Base-by-base conservation (phyloP, 192 early-diverging fungal genomes). In the Cladochytrium replicatum region DNA sequence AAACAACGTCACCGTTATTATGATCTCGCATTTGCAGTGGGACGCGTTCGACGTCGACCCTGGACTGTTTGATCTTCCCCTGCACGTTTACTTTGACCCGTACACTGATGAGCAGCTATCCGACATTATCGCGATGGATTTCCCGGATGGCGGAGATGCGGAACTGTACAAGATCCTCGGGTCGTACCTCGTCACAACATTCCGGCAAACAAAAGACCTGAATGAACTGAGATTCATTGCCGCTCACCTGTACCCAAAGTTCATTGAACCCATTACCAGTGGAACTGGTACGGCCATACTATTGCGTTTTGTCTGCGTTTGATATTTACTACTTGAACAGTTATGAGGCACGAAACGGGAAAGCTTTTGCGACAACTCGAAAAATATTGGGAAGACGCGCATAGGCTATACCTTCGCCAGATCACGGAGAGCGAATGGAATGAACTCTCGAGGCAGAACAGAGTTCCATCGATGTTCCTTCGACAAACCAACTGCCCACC, bases 321-420 rank as follows among this genome's bases (percentile, higher is more conserved):
- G 17, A 9, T 21, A 55, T 48, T 8, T 49, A n/a, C 28, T 13
- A 32, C 26, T 38, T 13, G 21, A 21, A 43, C 50, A 74, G 85
- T 74, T 2, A 72, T 69, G 17, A 60, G 69, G 30, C 54, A 69
- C 8, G 86, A 97, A 48, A 83, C 70, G 9, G 43, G 72, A 22
- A 83, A 84, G 32, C 63, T 97, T 32, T 89, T 87, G 61, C 74
- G 74, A 31, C 63, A 81, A 9, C 75, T 86, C 43, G 82, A 91
- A 55, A 74, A 74, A 25, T 86, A 88, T 54, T 72, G 80, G 5
- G 80, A 85, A 6, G 89, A 85, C 0, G 75, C 82, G 6, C 83
- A 93, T 44, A 84, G 84, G 19, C 64, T 97, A 19, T 95, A 90
- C 59, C 61, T 95, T 52, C 78, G 91, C n/a, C 85, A 95, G 42